These are phyloP conservation scores for Saturnispora besseyi DNA, from an alignment of 805 yeast genomes.

Conservation along the genomic window DNA sequence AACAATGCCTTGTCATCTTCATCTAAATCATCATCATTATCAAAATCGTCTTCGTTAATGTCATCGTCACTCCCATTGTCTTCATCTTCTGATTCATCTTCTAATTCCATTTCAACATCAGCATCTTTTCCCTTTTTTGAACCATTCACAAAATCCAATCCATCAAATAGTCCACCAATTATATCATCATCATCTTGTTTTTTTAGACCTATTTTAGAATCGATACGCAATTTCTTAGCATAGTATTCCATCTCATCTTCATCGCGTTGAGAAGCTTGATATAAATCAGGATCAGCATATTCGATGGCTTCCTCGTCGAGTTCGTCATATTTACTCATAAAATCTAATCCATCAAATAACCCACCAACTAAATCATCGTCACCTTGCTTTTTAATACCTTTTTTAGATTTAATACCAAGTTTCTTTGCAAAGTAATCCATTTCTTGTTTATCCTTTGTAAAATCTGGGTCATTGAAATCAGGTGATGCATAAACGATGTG, in stretches of 20 bases:
- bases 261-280: conserved; percentile 29
- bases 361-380: conserved; percentile 82
- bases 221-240: conserved; percentile 70
- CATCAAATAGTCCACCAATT: conserved; percentile 74
- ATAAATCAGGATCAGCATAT: conserved; percentile 4
- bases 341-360: conserved; percentile 59
- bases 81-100: conserved; percentile 13
- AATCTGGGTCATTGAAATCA: neutral
- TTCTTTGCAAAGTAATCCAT: conserved; percentile 77
- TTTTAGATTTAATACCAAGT: conserved; percentile 56
- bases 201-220: conserved; percentile 43
- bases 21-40: conserved; percentile 24
- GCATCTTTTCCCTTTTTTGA: neutral
- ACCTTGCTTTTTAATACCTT: conserved; percentile 40
- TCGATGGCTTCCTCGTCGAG: conserved; percentile 11
- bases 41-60: conserved; percentile 25
- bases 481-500: conserved; percentile 5
- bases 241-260: conserved; percentile 75
- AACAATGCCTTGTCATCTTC: conserved; percentile 26
- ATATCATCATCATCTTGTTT: conserved; percentile 61
- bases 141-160: conserved; percentile 38
- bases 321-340: conserved; percentile 10
- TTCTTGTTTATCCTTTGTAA: conserved; percentile 55
- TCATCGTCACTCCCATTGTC: conserved; percentile 20
- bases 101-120: neutral